Percentiles rank a stretch among this genome's conserved stretches.
phyloP scores from a whole-genome alignment of 257 asterid species.

The Forsythia suspensa region DNA sequence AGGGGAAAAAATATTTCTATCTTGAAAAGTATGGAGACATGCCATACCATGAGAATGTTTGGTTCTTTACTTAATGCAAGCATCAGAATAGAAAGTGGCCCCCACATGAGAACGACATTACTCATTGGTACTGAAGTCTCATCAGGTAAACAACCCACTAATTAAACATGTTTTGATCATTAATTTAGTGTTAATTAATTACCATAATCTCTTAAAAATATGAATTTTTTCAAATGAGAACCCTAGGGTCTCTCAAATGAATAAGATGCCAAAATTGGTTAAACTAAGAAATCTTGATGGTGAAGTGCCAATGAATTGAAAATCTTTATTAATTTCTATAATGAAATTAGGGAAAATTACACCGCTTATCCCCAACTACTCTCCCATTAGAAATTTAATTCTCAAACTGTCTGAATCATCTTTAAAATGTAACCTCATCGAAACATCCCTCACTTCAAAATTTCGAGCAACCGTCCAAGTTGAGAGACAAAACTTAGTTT shows the following conservation, averaged over 20 bases:
- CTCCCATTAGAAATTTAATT: background rate
- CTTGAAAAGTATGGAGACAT: conserved; percentile 51
- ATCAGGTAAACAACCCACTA: conserved; percentile 18
- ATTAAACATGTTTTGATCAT: conserved; percentile 21
- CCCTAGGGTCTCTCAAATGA: background rate
- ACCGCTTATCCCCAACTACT: background rate
- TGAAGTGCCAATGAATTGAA: conserved; percentile 27
- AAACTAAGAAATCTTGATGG: conserved; percentile 12
- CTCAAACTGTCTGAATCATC: background rate
- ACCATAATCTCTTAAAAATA: background rate
- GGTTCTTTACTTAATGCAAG: conserved; percentile 59
- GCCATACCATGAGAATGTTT: conserved; percentile 82
- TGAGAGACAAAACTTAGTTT: background rate
- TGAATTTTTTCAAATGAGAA: background rate
- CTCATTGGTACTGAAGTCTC: conserved; percentile 28
- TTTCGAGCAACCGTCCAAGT: background rate
- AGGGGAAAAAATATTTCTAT: conserved; percentile 14
- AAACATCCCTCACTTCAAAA: background rate
- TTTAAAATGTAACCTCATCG: background rate
- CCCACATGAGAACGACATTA: conserved; percentile 61
- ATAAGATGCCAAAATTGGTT: background rate
- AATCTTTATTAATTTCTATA: background rate
- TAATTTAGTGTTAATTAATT: no score
- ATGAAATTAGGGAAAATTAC: no score
- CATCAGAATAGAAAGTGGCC: conserved; percentile 73